Evolutionary conservation across 1,284 basidiomycete species (phyloP), one percentile per base, ranked within the genome.

Genomic region (Sparassis latifolia): DNA sequence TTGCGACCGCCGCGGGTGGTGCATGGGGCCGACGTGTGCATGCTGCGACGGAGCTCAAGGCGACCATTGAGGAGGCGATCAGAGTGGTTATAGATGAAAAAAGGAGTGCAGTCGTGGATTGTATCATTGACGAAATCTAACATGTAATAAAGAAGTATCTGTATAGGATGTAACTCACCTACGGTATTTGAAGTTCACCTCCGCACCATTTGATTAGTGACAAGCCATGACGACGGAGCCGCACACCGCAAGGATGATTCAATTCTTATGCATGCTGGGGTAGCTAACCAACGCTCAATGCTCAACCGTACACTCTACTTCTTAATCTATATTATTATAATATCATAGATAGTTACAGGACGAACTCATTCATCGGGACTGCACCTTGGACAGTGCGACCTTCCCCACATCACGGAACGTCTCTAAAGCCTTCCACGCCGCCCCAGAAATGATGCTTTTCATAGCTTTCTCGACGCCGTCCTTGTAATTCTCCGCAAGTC

Each of bases 381-480:
- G 20, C 20, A 37, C 1, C 51, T 50, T 42, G 38, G 52, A 33
- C 4, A 52, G 54, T 1, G 60, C 58, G 9, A 52, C 58, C 10
- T 55, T 49, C 27, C 63, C 63, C 12, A 54, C 62, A 40, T 63
- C 56, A 12, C 73, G 70, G 64, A 85, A 85, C 40, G 62, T 66
- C 50, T 77, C 69, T 44, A 95, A 71, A 3, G 91, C 91, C 50
- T 75, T 68, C 80, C 83, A 86, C 7, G 92, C 92, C 33, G 74
- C 79, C 2, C 93, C 92, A 30, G 80, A 81, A 33, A 70, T 70
- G 27, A 96, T 72, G 52, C 86, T 86, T 66, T 88, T 76, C 60
- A 77, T 70, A n/a, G 92, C 92, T 56, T 89, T 61, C 50, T 68
- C 67, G 0, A 89, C 84, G 2, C 91, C 93, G 28, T 92, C 79